A percentile compares a stretch with the other conserved stretches of the same genome.
Conservation (phyloP, 441 rosid species). For the Gossypium schwendimanii region DNA sequence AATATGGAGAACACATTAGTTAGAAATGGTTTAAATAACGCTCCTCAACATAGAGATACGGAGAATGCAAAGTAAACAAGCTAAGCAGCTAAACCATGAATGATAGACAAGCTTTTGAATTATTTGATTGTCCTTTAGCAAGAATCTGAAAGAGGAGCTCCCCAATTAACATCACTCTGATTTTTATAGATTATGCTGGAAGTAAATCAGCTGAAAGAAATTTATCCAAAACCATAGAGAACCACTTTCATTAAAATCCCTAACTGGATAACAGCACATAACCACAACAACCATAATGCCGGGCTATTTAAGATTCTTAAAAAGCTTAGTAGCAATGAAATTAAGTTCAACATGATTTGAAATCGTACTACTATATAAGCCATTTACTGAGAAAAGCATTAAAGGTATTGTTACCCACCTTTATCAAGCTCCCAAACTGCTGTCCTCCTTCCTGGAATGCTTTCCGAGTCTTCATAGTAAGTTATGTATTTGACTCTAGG, state of each 20-base stretch:
- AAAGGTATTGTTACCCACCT: conserved; percentile 39
- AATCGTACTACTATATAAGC: conserved; percentile 5
- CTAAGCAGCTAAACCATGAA: not conserved
- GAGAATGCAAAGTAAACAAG: conserved; percentile 1
- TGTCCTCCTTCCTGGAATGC: conserved; percentile 76
- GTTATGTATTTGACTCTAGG: conserved; percentile 81
- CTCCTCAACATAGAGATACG: not conserved
- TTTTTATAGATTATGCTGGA: not conserved
- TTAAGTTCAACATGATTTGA: not conserved
- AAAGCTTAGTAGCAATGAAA: not conserved
- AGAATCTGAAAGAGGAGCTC: not conserved
- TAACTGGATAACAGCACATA: not conserved
- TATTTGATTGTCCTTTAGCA: not conserved
- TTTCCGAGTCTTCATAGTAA: conserved; percentile 87
- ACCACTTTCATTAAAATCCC: not conserved
- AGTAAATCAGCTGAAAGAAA: not conserved
- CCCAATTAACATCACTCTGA: not conserved
- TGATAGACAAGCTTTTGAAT: not conserved
- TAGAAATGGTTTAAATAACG: not conserved
- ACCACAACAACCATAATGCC: conserved; percentile 4
- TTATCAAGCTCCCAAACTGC: conserved; percentile 98
- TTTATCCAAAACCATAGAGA: conserved; percentile 8
- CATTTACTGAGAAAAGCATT: conserved; percentile 9
- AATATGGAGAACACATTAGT: too few species aligned
- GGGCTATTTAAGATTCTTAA: conserved; percentile 6